Conservation (phyloP, 768 basidiomycete genomes). For the Rhodotorula paludigena region DNA sequence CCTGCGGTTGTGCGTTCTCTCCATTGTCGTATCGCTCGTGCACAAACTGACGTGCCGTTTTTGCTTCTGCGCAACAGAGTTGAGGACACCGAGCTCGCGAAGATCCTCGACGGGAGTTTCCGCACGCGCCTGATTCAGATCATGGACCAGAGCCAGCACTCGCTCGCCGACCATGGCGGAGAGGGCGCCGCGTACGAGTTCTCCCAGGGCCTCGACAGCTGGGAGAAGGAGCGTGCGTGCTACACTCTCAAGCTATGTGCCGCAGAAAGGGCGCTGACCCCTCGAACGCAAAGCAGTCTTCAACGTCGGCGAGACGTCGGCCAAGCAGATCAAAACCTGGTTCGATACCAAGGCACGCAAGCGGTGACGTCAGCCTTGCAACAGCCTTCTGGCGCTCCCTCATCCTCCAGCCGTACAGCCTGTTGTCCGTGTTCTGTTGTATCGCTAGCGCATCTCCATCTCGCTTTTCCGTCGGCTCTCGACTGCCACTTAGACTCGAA, state of each 20-base stretch:
- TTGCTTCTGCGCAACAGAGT: slow-evolving; percentile 17
- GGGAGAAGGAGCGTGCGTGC: slow-evolving; percentile 44
- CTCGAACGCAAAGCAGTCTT: slow-evolving; percentile 29
- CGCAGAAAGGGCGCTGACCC: too few relatives aligned
- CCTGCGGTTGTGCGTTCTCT: slow-evolving; percentile 27
- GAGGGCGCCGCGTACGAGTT: slow-evolving; percentile 42
- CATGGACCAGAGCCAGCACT: slow-evolving; percentile 44
- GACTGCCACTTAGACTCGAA: background rate
- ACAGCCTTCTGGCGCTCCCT: background rate
- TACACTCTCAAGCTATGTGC: background rate
- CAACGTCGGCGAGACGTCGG: slow-evolving; percentile 35
- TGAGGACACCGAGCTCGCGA: slow-evolving; percentile 32
- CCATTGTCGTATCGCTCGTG: background rate
- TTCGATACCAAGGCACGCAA: slow-evolving; percentile 35
- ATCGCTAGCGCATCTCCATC: background rate
- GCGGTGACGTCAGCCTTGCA: background rate
- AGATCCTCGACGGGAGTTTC: slow-evolving; percentile 37
- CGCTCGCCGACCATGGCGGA: slow-evolving; percentile 30
- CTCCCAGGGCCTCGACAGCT: slow-evolving; percentile 40
- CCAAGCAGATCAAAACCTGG: slow-evolving; percentile 40
- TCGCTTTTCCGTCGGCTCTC: background rate
- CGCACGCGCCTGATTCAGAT: slow-evolving; percentile 37
- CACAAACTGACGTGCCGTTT: too few relatives aligned
- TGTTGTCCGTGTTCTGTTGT: background rate
- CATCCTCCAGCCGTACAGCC: background rate